These are phyloP conservation scores for Schizosaccharomyces cryophilus DNA, from an alignment of 805 yeast genomes.

Conservation along the genomic window DNA sequence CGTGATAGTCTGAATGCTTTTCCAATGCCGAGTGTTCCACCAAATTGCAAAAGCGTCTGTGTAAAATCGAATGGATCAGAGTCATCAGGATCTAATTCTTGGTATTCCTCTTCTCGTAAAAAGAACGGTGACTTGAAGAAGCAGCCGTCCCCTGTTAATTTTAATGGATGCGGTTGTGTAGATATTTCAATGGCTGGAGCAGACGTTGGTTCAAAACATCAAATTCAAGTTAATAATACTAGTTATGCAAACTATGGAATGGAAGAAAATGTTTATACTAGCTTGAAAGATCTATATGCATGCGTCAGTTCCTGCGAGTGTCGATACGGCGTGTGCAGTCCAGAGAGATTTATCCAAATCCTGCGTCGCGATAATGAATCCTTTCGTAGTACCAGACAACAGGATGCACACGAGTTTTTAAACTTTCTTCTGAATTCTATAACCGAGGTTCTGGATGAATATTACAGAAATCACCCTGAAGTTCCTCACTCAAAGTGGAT, in stretches of 20 bases:
- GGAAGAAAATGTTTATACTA: slow-evolving; percentile 29
- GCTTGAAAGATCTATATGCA: slow-evolving; percentile 69
- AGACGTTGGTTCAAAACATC: slow-evolving; percentile 31
- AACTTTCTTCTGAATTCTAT: slow-evolving; percentile 66
- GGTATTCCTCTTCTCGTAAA: background rate
- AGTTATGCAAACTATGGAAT: slow-evolving; percentile 26
- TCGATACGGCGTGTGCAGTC: slow-evolving; percentile 64
- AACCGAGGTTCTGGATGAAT: slow-evolving; percentile 20
- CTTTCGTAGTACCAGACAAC: slow-evolving; percentile 83
- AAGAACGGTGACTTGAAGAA: background rate
- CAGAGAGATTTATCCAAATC: slow-evolving; percentile 44
- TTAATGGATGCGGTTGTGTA: background rate
- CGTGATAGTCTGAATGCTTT: slow-evolving; percentile 22
- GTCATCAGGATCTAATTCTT: background rate
- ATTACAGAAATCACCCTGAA: slow-evolving; percentile 7
- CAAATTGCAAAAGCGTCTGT: slow-evolving; percentile 2
- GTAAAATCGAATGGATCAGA: background rate
- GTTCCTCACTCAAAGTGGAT: slow-evolving; percentile 19
- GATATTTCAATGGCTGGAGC: background rate
- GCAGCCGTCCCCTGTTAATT: background rate
- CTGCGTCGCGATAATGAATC: slow-evolving; percentile 61
- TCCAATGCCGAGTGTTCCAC: background rate
- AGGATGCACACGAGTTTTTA: slow-evolving; percentile 92
- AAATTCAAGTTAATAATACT: background rate
- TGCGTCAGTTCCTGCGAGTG: slow-evolving; percentile 48